phyloP scores from a whole-genome alignment of 108 stramenopile species.

The Cyclostephanos tholiformis region DNA sequence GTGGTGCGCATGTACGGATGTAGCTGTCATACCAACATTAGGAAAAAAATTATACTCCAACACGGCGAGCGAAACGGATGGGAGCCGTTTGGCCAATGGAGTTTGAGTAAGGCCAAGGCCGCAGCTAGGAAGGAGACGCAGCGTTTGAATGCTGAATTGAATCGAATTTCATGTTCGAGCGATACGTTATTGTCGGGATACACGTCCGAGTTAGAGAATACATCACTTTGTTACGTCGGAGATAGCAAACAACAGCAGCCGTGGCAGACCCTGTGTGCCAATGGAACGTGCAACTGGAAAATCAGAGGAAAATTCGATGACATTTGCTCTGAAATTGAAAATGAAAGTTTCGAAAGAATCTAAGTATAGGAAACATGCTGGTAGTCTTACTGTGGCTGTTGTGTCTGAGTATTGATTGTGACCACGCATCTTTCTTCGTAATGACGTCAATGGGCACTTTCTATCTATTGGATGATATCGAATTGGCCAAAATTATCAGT shows the following conservation, averaged over 20 bases:
- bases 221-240: conserved; percentile 16
- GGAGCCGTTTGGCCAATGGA: conserved; percentile 92
- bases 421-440: background rate
- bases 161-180: conserved; percentile 17
- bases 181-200: conserved; percentile 25
- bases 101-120: conserved; percentile 68
- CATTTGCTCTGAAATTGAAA: conserved; percentile 48
- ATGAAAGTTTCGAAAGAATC: conserved; percentile 22
- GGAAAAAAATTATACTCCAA: conserved; percentile 63
- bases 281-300: conserved; percentile 87
- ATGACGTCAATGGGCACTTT: conserved; percentile 21
- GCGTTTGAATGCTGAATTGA: conserved; percentile 45
- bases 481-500: conserved; percentile 5
- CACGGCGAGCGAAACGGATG: conserved; percentile 78
- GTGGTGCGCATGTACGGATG: conserved; percentile 88
- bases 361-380: background rate
- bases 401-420: background rate
- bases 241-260: conserved; percentile 36
- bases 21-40: conserved; percentile 60
- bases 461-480: conserved; percentile 12
- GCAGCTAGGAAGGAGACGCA: conserved; percentile 60
- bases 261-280: conserved; percentile 62
- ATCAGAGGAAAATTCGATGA: conserved; percentile 76
- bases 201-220: conserved; percentile 5
- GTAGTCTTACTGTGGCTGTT: background rate